Percentiles rank a stretch among this genome's conserved stretches.
Conservation (phyloP, 2,329 filamentous ascomycete species). For the Macrophomina pseudophaseolina region DNA sequence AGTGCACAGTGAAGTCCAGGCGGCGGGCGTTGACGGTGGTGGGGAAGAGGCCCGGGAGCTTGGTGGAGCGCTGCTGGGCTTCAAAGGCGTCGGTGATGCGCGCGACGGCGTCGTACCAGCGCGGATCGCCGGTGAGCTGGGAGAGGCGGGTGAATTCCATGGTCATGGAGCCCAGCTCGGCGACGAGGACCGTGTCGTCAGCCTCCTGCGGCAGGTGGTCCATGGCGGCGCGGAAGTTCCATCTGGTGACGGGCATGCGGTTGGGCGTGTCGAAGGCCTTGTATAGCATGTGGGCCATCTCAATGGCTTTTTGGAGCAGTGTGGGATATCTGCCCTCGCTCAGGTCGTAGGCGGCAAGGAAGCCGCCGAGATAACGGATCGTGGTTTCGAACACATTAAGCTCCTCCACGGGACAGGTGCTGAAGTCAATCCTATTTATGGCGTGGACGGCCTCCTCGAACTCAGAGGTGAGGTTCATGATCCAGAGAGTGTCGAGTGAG, state of each 20-base stretch:
- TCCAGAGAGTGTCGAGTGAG: conserved; percentile 52
- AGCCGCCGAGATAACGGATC: conserved; percentile 48
- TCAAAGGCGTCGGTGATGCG: conserved; percentile 41
- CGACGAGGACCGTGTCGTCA: conserved; percentile 49
- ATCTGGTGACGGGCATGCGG: conserved; percentile 51
- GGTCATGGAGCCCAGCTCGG: conserved; percentile 53
- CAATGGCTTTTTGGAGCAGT: conserved; percentile 44
- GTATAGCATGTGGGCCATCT: conserved; percentile 51
- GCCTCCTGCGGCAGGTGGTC: conserved; percentile 44
- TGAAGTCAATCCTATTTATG: conserved; percentile 53
- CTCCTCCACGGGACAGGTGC: conserved; percentile 43
- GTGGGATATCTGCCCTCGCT: conserved; percentile 38
- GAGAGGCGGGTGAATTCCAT: conserved; percentile 48
- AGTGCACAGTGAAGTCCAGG: conserved; percentile 36
- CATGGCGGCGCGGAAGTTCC: conserved; percentile 39
- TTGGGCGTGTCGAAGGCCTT: conserved; percentile 54
- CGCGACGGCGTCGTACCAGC: conserved; percentile 45
- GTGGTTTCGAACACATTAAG: conserved; percentile 60
- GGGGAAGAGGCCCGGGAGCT: conserved; percentile 44
- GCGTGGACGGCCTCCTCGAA: conserved; percentile 54
- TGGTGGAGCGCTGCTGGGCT: conserved; percentile 36
- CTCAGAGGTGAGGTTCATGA: conserved; percentile 54
- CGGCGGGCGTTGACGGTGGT: conserved; percentile 46
- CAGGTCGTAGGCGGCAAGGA: conserved; percentile 46
- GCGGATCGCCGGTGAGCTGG: conserved; percentile 42